These are phyloP conservation scores for Plantago coronopus DNA, from an alignment of 305 asterid species.

Conservation along the genomic window DNA sequence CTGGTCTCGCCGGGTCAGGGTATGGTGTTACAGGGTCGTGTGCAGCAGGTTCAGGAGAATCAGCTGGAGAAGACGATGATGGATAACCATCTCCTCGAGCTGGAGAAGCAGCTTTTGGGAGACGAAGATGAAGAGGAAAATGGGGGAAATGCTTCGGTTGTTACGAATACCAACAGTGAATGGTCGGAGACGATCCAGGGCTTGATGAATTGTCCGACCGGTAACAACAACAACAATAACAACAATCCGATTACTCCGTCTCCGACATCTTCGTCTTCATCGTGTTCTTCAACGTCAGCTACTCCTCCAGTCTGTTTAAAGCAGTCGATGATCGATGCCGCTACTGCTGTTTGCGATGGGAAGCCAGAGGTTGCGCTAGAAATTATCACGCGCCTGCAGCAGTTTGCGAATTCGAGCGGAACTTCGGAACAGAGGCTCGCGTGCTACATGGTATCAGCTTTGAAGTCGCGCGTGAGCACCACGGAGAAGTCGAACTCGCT, in stretches of 20 bases:
- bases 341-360: constrained; percentile 57
- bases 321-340: constrained; percentile 56
- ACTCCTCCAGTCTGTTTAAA: constrained; percentile 57
- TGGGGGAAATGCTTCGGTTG: constrained; percentile 44
- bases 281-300: constrained; percentile 69
- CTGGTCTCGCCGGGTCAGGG: no score
- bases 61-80: constrained; percentile 41
- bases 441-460: constrained; percentile 58
- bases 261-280: constrained; percentile 78
- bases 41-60: constrained; percentile 16
- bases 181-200: constrained; percentile 69
- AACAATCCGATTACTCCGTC: constrained; percentile 42
- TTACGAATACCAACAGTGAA: constrained; percentile 65
- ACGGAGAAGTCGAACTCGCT: constrained; percentile 25
- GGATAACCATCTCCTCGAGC: constrained; percentile 59
- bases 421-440: constrained; percentile 64
- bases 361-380: constrained; percentile 52
- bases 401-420: constrained; percentile 45
- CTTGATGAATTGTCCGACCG: constrained; percentile 29
- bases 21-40: neutral
- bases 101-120: constrained; percentile 74
- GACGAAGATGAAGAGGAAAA: constrained; percentile 52
- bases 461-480: constrained; percentile 58
- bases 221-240: constrained; percentile 1
- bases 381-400: constrained; percentile 78